These are phyloP conservation scores for Periconia sp. DNA, from an alignment of 2,329 filamentous ascomycete species.

Conservation along the genomic window DNA sequence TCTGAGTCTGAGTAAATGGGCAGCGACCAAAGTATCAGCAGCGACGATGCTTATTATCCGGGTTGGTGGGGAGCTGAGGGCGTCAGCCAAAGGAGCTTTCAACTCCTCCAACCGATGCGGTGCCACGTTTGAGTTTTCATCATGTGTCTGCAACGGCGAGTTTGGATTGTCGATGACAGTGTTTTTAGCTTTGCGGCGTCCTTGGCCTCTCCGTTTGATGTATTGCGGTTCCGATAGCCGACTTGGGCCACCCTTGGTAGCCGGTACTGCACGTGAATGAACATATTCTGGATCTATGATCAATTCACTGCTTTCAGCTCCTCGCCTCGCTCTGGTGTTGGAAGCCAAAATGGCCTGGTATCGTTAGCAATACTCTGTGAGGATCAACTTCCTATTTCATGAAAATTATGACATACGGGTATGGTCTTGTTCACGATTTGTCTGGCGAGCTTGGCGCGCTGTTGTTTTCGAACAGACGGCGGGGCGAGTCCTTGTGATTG, in stretches of 20 bases:
- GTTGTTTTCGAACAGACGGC: slow-evolving; percentile 39
- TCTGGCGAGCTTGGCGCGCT: slow-evolving; percentile 57
- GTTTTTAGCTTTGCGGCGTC: slow-evolving; percentile 29
- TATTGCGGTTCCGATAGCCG: slow-evolving; percentile 18
- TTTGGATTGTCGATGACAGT: not conserved
- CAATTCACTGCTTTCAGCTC: slow-evolving; percentile 56
- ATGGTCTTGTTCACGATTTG: slow-evolving; percentile 63
- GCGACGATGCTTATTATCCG: slow-evolving; percentile 51
- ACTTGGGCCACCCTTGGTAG: slow-evolving; percentile 1
- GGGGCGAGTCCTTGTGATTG: slow-evolving; percentile 42
- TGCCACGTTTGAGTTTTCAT: not conserved
- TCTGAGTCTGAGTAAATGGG: slow-evolving; percentile 44
- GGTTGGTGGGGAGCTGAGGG: not conserved
- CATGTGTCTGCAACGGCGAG: not conserved
- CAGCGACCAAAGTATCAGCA: slow-evolving; percentile 58
- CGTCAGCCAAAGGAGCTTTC: slow-evolving; percentile 4
- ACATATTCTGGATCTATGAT: slow-evolving; percentile 41
- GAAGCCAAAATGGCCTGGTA: slow-evolving; percentile 54
- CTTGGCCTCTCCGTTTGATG: slow-evolving; percentile 39
- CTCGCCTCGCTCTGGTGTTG: slow-evolving; percentile 58
- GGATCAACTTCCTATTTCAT: too few relatives aligned
- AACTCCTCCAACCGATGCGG: slow-evolving; percentile 6
- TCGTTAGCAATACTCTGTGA: too few relatives aligned
- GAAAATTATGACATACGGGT: too few relatives aligned
- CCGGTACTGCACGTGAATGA: not conserved